Base-by-base conservation (phyloP, 805 yeast genomes). In the Saccharomycopsis selenospora region DNA sequence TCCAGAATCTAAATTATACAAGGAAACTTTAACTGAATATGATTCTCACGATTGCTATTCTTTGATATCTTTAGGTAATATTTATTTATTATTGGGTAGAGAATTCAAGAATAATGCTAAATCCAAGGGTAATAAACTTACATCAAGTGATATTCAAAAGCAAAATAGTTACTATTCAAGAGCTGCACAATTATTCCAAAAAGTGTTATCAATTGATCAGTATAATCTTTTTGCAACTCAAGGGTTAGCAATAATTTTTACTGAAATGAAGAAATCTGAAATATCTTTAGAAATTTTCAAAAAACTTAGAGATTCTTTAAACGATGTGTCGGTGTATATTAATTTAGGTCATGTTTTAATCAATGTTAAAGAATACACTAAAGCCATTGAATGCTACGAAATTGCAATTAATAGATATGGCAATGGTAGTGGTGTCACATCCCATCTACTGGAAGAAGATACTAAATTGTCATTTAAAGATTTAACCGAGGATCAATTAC, bases 171-270 rank as follows among this genome's bases (percentile, higher is more conserved):
- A 88, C 48, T 91, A 84, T 62, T 71, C 82, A 41, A 79, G 95
- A 64, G 96, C 96, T n/a, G 84, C 90, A 11, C 97, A 91, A 66
- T 71, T 93, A 51, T 91, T 80, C 63, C 85, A 88, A 59, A 93
- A 93, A 66, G 96, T 88, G 1, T 68, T 93, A 47, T 81, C 85
- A 45, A 66, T 89, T 25, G 98, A 93, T 66, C 79, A 90, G 2
- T 72, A 75, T 56, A 87, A 91, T 61, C 91, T 90, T 1, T 93
- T 82, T 68, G 99, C 99, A 3, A 98, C 99, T 1, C 99, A 93
- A 65, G 99, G 99, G 48, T 73, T 93, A 53, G 98, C 97, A 1
- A 88, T 93, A 48, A 79, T 89, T 3, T 85, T 88, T 63, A 95
- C 95, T 8, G 97, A 91, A 59, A 82, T 81, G 59, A 81, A 82